These are phyloP conservation scores for Bretziella fagacearum DNA, from an alignment of 2,329 filamentous ascomycete species.

Conservation along the genomic window DNA sequence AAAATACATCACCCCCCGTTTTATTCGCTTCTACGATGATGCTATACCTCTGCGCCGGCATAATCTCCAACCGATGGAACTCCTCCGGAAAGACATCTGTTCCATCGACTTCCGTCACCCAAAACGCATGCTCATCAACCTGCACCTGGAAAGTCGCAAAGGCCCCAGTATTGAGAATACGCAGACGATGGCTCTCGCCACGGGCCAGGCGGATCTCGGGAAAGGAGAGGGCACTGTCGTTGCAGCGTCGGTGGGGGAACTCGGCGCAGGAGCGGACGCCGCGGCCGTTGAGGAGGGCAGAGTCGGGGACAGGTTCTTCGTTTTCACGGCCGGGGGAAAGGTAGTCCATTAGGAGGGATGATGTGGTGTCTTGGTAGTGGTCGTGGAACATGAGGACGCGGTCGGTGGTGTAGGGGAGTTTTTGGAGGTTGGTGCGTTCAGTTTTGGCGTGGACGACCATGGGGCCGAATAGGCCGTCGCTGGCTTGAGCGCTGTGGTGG, in stretches of 20 bases:
- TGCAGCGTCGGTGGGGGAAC: slow-evolving; percentile 27
- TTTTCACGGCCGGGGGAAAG: slow-evolving; percentile 36
- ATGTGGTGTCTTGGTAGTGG: slow-evolving; percentile 48
- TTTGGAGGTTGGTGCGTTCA: slow-evolving; percentile 21
- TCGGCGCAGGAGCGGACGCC: slow-evolving; percentile 22
- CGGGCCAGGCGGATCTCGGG: slow-evolving; percentile 32
- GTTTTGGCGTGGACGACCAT: slow-evolving; percentile 45
- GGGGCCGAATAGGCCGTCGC: slow-evolving; percentile 51
- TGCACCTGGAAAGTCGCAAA: slow-evolving; percentile 58
- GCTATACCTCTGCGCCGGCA: slow-evolving; percentile 56
- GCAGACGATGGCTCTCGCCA: slow-evolving; percentile 44
- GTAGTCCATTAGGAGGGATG: slow-evolving; percentile 34
- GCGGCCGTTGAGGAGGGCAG: slow-evolving; percentile 44
- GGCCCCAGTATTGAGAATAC: slow-evolving; percentile 52
- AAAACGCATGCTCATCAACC: slow-evolving; percentile 48
- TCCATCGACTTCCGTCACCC: slow-evolving; percentile 53
- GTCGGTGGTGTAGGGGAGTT: slow-evolving; percentile 26
- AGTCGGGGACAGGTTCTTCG: slow-evolving; percentile 49
- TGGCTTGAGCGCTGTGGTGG: slow-evolving; percentile 46
- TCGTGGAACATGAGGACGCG: slow-evolving; percentile 52
- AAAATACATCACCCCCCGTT: slow-evolving; percentile 37
- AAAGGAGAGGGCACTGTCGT: slow-evolving; percentile 23
- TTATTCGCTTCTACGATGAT: slow-evolving; percentile 45
- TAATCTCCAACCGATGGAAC: slow-evolving; percentile 44
- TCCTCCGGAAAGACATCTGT: slow-evolving; percentile 43